Evolutionary conservation across 192 early-diverging fungal genomes (phyloP).

Genomic region (Phycomyces nitens): DNA sequence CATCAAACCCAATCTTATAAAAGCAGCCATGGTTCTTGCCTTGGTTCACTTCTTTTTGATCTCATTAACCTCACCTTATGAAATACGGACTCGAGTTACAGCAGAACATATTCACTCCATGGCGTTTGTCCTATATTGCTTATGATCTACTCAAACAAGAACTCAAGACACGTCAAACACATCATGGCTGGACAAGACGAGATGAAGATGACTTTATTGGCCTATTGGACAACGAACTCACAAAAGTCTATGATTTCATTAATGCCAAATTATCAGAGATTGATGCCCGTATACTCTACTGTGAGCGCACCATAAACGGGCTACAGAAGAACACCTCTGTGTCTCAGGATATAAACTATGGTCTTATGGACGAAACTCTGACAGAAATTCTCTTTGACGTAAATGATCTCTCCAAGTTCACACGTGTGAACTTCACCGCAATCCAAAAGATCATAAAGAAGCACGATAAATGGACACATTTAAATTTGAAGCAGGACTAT

Average conservation of each 20-base stretch:
- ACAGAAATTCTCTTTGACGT: slow-evolving; percentile 70
- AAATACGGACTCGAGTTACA: slow-evolving; percentile 85
- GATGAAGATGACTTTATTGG: slow-evolving; percentile 80
- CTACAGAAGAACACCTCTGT: slow-evolving; percentile 49
- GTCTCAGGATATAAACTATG: slow-evolving; percentile 45
- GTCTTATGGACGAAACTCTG: slow-evolving; percentile 56
- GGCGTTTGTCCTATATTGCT: slow-evolving; percentile 80
- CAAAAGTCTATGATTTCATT: slow-evolving; percentile 76
- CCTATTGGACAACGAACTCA: slow-evolving; percentile 81
- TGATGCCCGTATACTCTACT: slow-evolving; percentile 69
- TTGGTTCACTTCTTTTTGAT: background rate
- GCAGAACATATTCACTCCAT: slow-evolving; percentile 66
- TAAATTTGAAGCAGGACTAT: slow-evolving; percentile 72
- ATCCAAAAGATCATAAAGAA: slow-evolving; percentile 96
- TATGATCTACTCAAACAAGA: slow-evolving; percentile 83
- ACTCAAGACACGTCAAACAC: slow-evolving; percentile 65
- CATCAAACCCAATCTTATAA: background rate
- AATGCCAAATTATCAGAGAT: slow-evolving; percentile 75
- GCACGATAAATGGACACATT: slow-evolving; percentile 90
- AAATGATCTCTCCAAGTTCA: slow-evolving; percentile 76
- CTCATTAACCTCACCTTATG: slow-evolving; percentile 46
- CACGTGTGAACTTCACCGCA: slow-evolving; percentile 76
- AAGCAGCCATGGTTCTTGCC: background rate
- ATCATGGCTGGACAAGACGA: slow-evolving; percentile 55
- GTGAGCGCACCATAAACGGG: slow-evolving; percentile 55